These are phyloP conservation scores for Chytriomyces sp. DNA, from an alignment of 192 early-diverging fungal species.

Conservation along the genomic window DNA sequence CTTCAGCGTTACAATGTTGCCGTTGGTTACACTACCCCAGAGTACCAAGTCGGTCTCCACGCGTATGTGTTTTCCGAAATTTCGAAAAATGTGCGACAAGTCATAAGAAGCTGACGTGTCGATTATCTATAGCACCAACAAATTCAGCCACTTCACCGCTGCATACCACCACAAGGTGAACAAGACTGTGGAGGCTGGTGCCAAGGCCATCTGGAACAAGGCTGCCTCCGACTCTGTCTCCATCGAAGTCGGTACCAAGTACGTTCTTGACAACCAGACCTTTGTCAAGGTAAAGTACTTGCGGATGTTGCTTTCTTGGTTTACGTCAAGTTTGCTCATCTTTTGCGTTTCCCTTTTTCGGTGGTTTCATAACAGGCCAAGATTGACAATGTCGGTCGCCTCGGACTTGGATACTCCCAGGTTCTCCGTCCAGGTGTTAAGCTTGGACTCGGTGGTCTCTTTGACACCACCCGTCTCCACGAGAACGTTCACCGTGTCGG, in stretches of 20 bases:
- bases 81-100: no score
- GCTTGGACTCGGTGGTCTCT: conserved; percentile 86
- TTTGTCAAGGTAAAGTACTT: conserved; percentile 55
- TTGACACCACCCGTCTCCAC: conserved; percentile 89
- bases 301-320: no score
- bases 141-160: conserved; percentile 84
- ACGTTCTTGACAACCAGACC: conserved; percentile 83
- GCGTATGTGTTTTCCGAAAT: conserved; percentile 57
- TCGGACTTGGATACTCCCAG: conserved; percentile 96
- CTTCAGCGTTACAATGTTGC: conserved; percentile 89
- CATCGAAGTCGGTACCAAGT: conserved; percentile 95
- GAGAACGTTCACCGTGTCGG: conserved; percentile 97
- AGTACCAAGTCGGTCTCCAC: conserved; percentile 89
- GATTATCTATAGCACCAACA: conserved; percentile 68
- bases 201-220: conserved; percentile 88
- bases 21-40: conserved; percentile 82
- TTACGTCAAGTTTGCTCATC: no score
- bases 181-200: conserved; percentile 91
- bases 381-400: conserved; percentile 73
- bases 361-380: no score
- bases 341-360: no score
- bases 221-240: conserved; percentile 69
- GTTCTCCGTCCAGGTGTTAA: conserved; percentile 91
- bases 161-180: conserved; percentile 98
- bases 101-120: no score